These are phyloP conservation scores for Globisporangium heterothallicum DNA, from an alignment of 352 stramenopile species.

Conservation along the genomic window DNA sequence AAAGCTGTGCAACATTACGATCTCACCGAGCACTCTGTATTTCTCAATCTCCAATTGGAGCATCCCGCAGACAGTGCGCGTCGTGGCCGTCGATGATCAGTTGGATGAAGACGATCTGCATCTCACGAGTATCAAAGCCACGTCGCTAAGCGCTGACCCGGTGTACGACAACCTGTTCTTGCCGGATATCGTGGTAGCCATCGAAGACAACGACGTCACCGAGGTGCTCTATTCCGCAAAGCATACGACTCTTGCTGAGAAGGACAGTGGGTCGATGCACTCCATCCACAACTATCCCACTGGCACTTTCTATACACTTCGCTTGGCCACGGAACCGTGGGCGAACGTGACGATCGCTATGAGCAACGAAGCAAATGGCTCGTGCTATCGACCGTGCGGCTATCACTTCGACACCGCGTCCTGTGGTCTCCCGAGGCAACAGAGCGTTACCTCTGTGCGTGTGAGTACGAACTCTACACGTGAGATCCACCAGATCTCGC, in stretches of 20 bases:
- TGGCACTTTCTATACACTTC: conserved; percentile 37
- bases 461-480: conserved; percentile 53
- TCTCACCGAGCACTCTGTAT: conserved; percentile 36
- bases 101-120: conserved; percentile 68
- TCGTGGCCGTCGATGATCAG: conserved; percentile 63
- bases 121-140: conserved; percentile 43
- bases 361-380: conserved; percentile 57
- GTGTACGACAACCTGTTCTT: conserved; percentile 57
- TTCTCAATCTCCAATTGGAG: conserved; percentile 57
- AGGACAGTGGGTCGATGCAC: neutral
- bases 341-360: conserved; percentile 71
- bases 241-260: conserved; percentile 36
- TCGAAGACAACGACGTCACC: conserved; percentile 64
- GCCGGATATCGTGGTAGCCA: conserved; percentile 53
- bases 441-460: conserved; percentile 51
- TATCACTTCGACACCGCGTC: conserved; percentile 44
- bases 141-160: conserved; percentile 35
- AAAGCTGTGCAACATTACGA: conserved; percentile 65
- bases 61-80: conserved; percentile 54
- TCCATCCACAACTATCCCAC: conserved; percentile 16
- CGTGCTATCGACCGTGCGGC: conserved; percentile 67
- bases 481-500: conserved; percentile 56
- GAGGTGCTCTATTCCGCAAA: conserved; percentile 45
- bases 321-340: conserved; percentile 55
- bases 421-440: conserved; percentile 61